phyloP scores from a whole-genome alignment of 2,329 filamentous ascomycete genomes.

The Cladosporium cucumerinum region DNA sequence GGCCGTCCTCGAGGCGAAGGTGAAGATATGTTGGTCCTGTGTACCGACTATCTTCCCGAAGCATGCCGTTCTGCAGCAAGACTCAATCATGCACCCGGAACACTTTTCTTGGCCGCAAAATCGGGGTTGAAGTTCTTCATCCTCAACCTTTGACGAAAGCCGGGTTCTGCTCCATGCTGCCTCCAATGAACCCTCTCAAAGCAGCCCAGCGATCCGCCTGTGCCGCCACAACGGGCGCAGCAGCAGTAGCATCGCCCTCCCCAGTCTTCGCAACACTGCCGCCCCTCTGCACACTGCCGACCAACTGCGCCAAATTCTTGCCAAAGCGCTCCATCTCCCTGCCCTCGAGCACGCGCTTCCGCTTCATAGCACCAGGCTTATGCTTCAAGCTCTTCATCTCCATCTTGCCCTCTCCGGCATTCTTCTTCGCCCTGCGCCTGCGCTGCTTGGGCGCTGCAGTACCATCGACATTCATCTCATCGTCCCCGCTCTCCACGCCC shows the following conservation, averaged over 20 bases:
- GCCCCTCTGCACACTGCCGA: conserved; percentile 22
- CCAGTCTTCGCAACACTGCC: conserved; percentile 19
- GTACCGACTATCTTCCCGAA: background rate
- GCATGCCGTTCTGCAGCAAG: background rate
- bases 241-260: conserved; percentile 7
- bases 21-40: background rate
- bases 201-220: conserved; percentile 69
- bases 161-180: conserved; percentile 84
- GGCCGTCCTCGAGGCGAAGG: background rate
- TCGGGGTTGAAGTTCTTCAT: background rate
- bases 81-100: background rate
- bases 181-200: conserved; percentile 75
- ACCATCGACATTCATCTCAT: conserved; percentile 20
- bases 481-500: conserved; percentile 31
- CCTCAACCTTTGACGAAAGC: conserved; percentile 53
- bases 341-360: conserved; percentile 74
- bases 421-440: conserved; percentile 12
- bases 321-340: conserved; percentile 82
- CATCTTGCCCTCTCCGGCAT: conserved; percentile 58
- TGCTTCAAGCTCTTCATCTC: conserved; percentile 71
- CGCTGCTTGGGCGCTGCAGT: conserved; percentile 1
- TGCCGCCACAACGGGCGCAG: conserved; percentile 36
- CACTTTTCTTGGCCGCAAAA: background rate
- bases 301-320: conserved; percentile 74
- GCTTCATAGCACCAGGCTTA: conserved; percentile 75